phyloP scores from a whole-genome alignment of 2,329 filamentous ascomycete species.

The Gyromitra esculenta region DNA sequence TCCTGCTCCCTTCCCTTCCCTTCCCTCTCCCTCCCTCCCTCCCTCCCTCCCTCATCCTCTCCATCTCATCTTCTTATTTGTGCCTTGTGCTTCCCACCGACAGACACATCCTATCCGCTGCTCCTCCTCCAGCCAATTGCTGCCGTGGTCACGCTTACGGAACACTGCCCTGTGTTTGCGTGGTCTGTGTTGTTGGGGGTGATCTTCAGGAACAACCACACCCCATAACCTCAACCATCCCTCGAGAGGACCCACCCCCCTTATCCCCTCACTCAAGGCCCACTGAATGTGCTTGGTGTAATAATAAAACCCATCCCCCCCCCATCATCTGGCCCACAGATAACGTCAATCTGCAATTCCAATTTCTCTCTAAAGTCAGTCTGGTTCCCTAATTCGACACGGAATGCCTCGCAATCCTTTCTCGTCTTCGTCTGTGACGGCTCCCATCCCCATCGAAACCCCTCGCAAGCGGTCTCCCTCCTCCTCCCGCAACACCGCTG shows the following conservation, averaged over 20 bases:
- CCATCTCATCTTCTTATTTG: background rate
- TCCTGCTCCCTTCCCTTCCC: slow-evolving; percentile 6
- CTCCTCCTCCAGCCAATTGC: slow-evolving; percentile 29
- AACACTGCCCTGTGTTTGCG: slow-evolving; percentile 20
- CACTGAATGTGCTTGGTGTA: slow-evolving; percentile 35
- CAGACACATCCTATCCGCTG: slow-evolving; percentile 31
- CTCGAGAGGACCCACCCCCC: slow-evolving; percentile 21
- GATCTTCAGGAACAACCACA: slow-evolving; percentile 45
- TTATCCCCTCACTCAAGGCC: slow-evolving; percentile 6
- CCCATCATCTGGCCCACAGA: slow-evolving; percentile 28
- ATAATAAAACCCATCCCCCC: slow-evolving; percentile 20
- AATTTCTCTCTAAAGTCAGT: slow-evolving; percentile 29
- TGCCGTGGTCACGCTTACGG: slow-evolving; percentile 23
- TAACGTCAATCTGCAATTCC: slow-evolving; percentile 35
- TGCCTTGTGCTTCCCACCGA: slow-evolving; percentile 12
- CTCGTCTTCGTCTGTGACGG: slow-evolving; percentile 52
- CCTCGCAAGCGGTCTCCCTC: slow-evolving; percentile 54
- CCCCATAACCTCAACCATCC: slow-evolving; percentile 20
- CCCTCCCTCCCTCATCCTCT: slow-evolving; percentile 3
- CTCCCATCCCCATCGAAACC: slow-evolving; percentile 52
- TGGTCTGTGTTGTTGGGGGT: slow-evolving; percentile 39
- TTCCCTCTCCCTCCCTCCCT: slow-evolving; percentile 23
- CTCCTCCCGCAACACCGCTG: slow-evolving; percentile 63
- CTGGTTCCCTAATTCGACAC: slow-evolving; percentile 38
- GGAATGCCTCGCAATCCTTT: slow-evolving; percentile 55